Percentiles rank a stretch among this genome's conserved stretches.
phyloP scores from a whole-genome alignment of 2,329 filamentous ascomycete genomes.

The Penicillium thymicola region DNA sequence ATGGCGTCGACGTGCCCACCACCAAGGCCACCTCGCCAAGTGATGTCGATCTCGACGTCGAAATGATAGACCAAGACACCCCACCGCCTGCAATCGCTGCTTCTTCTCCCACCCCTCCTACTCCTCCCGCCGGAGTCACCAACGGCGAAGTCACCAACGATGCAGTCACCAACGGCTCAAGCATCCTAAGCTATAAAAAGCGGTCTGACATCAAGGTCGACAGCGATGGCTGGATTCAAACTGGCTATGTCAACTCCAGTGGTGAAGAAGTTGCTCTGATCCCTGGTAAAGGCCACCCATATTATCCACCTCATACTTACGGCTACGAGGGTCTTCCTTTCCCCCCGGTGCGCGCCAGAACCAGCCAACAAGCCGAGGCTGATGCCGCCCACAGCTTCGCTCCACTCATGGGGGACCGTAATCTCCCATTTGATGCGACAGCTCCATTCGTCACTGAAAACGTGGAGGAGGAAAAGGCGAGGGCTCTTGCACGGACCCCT shows the following conservation, averaged over 20 bases:
- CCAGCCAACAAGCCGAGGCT: slow-evolving; percentile 7
- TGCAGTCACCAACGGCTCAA: not conserved
- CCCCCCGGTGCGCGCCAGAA: slow-evolving; percentile 17
- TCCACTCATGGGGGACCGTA: slow-evolving; percentile 21
- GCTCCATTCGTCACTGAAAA: slow-evolving; percentile 12
- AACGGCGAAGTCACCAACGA: not conserved
- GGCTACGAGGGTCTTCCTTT: slow-evolving; percentile 13
- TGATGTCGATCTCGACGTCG: not conserved
- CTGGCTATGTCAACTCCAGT: slow-evolving; percentile 14
- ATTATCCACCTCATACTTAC: slow-evolving; percentile 17
- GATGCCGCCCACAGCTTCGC: slow-evolving; percentile 17
- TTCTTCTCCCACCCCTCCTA: not conserved
- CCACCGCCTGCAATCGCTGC: not conserved
- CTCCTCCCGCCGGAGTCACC: not conserved
- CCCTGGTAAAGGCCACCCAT: slow-evolving; percentile 7
- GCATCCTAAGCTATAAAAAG: slow-evolving; percentile 1
- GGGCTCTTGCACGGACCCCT: not conserved
- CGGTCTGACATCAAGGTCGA: not conserved
- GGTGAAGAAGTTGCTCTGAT: slow-evolving; percentile 18
- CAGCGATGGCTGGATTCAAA: slow-evolving; percentile 11
- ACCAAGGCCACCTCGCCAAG: not conserved
- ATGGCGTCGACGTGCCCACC: not conserved
- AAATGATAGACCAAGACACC: not conserved
- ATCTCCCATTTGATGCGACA: slow-evolving; percentile 10
- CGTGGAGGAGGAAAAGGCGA: slow-evolving; percentile 11